These are phyloP conservation scores for Hansenula sp. DNA, from an alignment of 1,139 yeast genomes.

Conservation along the genomic window DNA sequence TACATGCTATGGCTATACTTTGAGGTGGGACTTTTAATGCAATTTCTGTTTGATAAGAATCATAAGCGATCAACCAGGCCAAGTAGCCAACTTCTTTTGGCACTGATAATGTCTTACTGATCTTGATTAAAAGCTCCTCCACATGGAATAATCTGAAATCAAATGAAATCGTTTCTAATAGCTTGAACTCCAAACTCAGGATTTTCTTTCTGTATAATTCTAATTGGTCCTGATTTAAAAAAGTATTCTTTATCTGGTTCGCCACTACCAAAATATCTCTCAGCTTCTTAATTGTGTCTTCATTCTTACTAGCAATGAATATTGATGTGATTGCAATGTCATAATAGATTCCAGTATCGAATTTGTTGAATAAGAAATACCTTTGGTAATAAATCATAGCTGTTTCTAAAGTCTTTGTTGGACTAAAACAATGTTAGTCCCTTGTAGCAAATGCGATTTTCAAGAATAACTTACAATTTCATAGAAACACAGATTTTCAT, in stretches of 20 bases:
- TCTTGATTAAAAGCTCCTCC: slow-evolving; percentile 68
- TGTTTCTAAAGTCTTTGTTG: slow-evolving; percentile 61
- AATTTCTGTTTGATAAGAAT: slow-evolving; percentile 69
- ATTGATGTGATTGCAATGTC: slow-evolving; percentile 71
- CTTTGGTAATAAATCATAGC: slow-evolving; percentile 73
- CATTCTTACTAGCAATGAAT: slow-evolving; percentile 79
- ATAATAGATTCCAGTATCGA: slow-evolving; percentile 38
- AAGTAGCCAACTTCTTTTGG: slow-evolving; percentile 43
- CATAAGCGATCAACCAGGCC: slow-evolving; percentile 77
- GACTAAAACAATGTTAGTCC: slow-evolving; percentile 24
- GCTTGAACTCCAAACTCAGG: slow-evolving; percentile 59
- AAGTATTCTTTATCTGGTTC: slow-evolving; percentile 28
- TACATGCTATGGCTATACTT: slow-evolving; percentile 69
- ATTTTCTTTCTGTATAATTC: slow-evolving; percentile 53
- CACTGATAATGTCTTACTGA: slow-evolving; percentile 52
- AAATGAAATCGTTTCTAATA: slow-evolving; percentile 70
- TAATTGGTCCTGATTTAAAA: slow-evolving; percentile 25
- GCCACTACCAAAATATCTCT: slow-evolving; percentile 41
- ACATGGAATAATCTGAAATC: slow-evolving; percentile 66
- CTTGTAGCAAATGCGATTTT: no score
- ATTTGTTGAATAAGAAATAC: slow-evolving; percentile 60
- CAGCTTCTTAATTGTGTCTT: slow-evolving; percentile 82
- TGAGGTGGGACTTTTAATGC: slow-evolving; percentile 76
- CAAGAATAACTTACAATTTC: slow-evolving; percentile 34
- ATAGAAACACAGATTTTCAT: slow-evolving; percentile 49